Evolutionary conservation across 768 basidiomycete genomes (phyloP).

Genomic region (Suillus cothurnatus): DNA sequence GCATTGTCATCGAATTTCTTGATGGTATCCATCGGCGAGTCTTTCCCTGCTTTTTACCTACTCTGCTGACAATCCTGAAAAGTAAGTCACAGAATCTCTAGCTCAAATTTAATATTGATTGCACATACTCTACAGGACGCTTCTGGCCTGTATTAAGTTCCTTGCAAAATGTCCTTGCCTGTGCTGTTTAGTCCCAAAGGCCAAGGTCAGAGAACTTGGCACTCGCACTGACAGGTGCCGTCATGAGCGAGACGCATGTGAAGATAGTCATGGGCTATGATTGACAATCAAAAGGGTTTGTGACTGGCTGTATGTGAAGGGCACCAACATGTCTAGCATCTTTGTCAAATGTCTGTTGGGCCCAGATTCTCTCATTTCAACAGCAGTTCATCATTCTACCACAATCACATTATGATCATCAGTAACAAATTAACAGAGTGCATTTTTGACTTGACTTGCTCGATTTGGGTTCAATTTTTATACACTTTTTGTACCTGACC

Average conservation of each 20-base stretch:
- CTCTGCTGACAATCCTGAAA: slow-evolving; percentile 33
- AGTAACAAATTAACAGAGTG: slow-evolving; percentile 37
- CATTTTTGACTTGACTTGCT: slow-evolving; percentile 31
- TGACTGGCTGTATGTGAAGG: slow-evolving; percentile 10
- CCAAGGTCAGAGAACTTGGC: slow-evolving; percentile 15
- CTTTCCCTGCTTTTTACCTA: slow-evolving; percentile 26
- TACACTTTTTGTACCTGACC: slow-evolving; percentile 32
- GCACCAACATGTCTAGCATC: neutral
- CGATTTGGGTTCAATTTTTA: slow-evolving; percentile 26
- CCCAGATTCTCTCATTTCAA: neutral
- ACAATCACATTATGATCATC: neutral
- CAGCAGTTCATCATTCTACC: neutral
- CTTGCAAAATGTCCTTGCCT: slow-evolving; percentile 24
- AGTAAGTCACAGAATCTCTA: slow-evolving; percentile 23
- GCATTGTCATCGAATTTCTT: slow-evolving; percentile 19
- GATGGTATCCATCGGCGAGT: slow-evolving; percentile 19
- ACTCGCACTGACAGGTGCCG: slow-evolving; percentile 2
- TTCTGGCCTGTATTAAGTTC: slow-evolving; percentile 23
- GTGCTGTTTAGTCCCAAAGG: slow-evolving; percentile 13
- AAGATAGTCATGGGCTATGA: too few relatives aligned
- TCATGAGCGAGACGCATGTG: neutral
- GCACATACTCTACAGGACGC: slow-evolving; percentile 13
- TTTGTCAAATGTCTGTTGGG: neutral
- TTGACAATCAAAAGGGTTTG: slow-evolving; percentile 10
- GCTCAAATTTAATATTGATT: slow-evolving; percentile 9